Conservation (phyloP, 2,329 filamentous ascomycete genomes). For the Cladorrhinum sp. region DNA sequence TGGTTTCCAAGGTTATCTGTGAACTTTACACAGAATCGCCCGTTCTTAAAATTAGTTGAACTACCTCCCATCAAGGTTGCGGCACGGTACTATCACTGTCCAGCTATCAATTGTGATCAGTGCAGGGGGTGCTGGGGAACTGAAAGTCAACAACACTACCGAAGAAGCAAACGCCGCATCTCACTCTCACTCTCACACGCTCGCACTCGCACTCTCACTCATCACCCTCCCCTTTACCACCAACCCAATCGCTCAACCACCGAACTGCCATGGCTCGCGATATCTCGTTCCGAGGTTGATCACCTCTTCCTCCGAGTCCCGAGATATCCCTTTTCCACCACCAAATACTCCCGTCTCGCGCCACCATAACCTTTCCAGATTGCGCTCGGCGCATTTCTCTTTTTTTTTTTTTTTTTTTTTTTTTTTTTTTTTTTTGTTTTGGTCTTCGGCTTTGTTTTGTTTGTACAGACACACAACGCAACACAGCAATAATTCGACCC, state of each 20-base stretch:
- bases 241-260: not conserved
- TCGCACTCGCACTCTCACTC: not conserved
- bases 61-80: not conserved
- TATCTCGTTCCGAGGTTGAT: conserved; percentile 19
- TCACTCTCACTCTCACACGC: not conserved
- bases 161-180: not conserved
- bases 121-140: not conserved
- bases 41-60: not conserved
- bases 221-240: not conserved
- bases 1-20: not conserved
- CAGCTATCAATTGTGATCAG: conserved; percentile 1
- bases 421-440: not conserved
- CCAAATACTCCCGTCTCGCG: not conserved
- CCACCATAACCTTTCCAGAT: not conserved
- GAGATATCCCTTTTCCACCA: not conserved
- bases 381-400: not conserved
- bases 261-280: conserved; percentile 19
- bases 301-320: conserved; percentile 9
- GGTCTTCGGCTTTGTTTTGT: not conserved
- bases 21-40: not conserved
- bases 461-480: not conserved
- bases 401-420: not conserved
- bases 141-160: not conserved
- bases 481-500: not conserved
- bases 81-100: not conserved